These are phyloP conservation scores for Climacium dendroides DNA, from an alignment of 225 moss, liverwort and hornwort genomes.

Conservation along the genomic window DNA sequence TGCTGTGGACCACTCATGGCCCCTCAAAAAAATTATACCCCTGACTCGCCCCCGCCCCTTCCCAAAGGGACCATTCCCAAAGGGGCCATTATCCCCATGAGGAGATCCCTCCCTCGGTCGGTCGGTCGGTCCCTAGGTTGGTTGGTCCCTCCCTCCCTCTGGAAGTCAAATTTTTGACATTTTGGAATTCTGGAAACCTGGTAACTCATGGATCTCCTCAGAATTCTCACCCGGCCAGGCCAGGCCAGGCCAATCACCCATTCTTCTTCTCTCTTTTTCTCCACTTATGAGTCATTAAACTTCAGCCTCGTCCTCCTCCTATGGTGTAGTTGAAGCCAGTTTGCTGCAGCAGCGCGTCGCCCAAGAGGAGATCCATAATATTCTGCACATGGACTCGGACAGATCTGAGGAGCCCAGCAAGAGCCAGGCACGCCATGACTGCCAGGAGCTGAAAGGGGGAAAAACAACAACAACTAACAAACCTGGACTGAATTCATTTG, in stretches of 20 bases:
- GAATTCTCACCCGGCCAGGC: not conserved
- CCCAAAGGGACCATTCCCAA: too few relatives aligned
- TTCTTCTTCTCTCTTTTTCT: too few relatives aligned
- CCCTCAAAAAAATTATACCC: not conserved
- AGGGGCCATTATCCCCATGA: not conserved
- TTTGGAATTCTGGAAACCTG: not conserved
- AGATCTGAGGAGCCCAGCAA: not conserved
- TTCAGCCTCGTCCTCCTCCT: too few relatives aligned
- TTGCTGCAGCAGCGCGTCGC: not conserved
- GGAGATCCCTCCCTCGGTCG: too few relatives aligned
- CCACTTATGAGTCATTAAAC: not conserved
- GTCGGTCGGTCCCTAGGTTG: too few relatives aligned
- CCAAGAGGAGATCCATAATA: not conserved
- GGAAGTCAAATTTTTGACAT: not conserved
- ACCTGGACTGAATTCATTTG: too few relatives aligned
- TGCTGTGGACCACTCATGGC: too few relatives aligned
- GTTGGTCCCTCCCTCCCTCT: too few relatives aligned
- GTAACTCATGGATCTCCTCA: not conserved
- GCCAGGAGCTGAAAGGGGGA: not conserved
- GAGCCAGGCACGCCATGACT: not conserved
- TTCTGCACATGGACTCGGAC: slow-evolving; percentile 15
- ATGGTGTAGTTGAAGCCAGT: too few relatives aligned
- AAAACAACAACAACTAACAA: not conserved
- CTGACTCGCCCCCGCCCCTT: not conserved
- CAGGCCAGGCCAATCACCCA: not conserved